Evolutionary conservation across 2,329 filamentous ascomycete genomes (phyloP).

Genomic region (Karstenula rhodostoma): DNA sequence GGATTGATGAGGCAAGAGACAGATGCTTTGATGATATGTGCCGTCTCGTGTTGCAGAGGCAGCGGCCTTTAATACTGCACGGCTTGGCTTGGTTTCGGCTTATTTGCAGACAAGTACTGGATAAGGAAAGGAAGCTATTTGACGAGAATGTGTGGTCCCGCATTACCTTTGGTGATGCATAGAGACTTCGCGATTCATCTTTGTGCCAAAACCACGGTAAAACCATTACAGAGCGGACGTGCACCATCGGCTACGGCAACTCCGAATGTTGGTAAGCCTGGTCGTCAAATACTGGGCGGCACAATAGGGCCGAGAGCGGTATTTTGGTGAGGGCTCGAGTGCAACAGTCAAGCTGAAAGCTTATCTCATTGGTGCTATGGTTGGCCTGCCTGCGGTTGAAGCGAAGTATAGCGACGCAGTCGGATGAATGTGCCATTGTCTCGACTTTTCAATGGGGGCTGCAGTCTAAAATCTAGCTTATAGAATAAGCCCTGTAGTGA

Average conservation of each 20-base stretch:
- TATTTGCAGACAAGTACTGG: too few relatives aligned
- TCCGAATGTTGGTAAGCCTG: constrained; percentile 1
- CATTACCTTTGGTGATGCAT: too few relatives aligned
- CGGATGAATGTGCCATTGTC: background rate
- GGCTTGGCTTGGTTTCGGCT: too few relatives aligned
- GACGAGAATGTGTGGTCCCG: too few relatives aligned
- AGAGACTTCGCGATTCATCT: background rate
- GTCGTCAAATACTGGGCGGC: background rate
- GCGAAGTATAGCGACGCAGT: background rate
- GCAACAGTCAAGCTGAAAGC: background rate
- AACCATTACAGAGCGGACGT: background rate
- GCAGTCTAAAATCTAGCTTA: background rate
- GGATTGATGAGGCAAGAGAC: background rate
- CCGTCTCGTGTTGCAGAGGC: background rate
- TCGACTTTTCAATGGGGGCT: background rate
- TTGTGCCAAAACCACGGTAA: background rate
- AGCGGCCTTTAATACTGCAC: background rate
- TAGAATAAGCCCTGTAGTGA: background rate
- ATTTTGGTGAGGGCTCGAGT: background rate
- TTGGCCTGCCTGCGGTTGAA: too few relatives aligned
- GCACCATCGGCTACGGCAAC: background rate
- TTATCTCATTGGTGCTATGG: background rate
- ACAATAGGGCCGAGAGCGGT: too few relatives aligned
- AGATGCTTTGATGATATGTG: background rate
- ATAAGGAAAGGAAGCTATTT: too few relatives aligned